Evolutionary conservation across 257 asterid genomes (phyloP), one percentile per base, ranked within the genome.

Genomic region (Lantana camara): DNA sequence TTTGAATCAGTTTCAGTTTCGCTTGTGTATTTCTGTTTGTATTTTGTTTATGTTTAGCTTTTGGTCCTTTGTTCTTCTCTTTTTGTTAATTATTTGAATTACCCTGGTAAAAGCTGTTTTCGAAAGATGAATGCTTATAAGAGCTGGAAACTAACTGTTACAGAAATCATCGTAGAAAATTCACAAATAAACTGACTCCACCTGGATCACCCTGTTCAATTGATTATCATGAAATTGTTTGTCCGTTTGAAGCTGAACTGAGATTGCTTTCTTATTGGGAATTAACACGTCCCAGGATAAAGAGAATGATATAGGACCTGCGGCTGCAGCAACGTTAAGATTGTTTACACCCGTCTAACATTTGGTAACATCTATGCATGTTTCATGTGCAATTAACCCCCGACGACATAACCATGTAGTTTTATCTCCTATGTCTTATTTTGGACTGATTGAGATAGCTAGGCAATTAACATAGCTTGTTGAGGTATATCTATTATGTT

Each of bases 221-320:
- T 52, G 37, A 24, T 51, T 52, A 7, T 52, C 24, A 27, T 52
- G n/a, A 52, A 52, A 52, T 52, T 52, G 13, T 52, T 52, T 52
- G 17, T 52, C 21, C 40, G 24, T 23, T 27, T 24, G 7, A 52
- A 52, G 58, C 20, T 14, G 58, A 24, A 52, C 12, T 19, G 5
- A 1, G 19, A 22, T 57, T 56, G 35, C 63, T 37, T 23, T 37
- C 20, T 11, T 12, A 38, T 12, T 42, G 8, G 29, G 6, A 57
- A 17, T 32, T 56, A 42, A 35, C 19, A 49, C 55, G 10, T 57
- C 29, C 40, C 46, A 37, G 19, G 20, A 20, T n/a, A 57, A 20
- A 34, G 40, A 57, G 12, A 19, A 20, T 35, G 21, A 19, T 19
- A 4, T 16, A 56, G 24, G 30, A 17, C 32, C 15, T 34, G 49